Base-by-base conservation (phyloP, 2,329 filamentous ascomycete genomes). In the Xylariaceae sp. region DNA sequence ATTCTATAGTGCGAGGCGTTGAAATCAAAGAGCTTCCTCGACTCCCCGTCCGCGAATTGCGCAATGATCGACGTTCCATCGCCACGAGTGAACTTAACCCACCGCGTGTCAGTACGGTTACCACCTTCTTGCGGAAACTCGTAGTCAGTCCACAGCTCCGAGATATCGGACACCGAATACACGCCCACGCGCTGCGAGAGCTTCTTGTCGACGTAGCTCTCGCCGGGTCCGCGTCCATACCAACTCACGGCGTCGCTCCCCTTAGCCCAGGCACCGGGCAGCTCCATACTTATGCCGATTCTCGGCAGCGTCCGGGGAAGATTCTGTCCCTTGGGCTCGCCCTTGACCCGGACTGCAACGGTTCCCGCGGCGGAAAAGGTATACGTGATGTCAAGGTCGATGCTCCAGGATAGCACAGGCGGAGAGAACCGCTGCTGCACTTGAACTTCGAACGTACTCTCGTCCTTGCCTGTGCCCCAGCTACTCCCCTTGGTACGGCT, bases 191-290 rank as follows among this genome's bases (percentile, higher is more conserved):
- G 64, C 56, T 85, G 81, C 6, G 76, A 76, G 13, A 73, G 58
- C 59, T 85, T 83, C 64, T 77, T 83, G 63, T 87, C 84, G 17
- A 70, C 67, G 64, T 87, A 87, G 18, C 72, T 77, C 61, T 87
- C 83, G 4, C 80, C 80, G 0, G 81, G 80, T 0, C 84, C 84
- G 11, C 78, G 76, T 3, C 83, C 83, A 53, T 79, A 85, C 83
- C 83, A 87, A 2, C 62, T 60, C 3, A 69, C 68, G 0, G 50
- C 42, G 17, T 19, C 30, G 64, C 17, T 18, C 12, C 46, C 37
- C 3, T 38, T 38, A 19, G 46, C 49, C 53, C 57, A 61, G 3
- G 41, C 34, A 7, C 19, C 37, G 1, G 55, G 56, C 17, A 65
- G 69, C 31, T 64, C 71, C 52, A 64, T 68, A 13, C 55, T 75